These are phyloP conservation scores for Jamesozyma piceae DNA, from an alignment of 805 yeast species.

Conservation along the genomic window DNA sequence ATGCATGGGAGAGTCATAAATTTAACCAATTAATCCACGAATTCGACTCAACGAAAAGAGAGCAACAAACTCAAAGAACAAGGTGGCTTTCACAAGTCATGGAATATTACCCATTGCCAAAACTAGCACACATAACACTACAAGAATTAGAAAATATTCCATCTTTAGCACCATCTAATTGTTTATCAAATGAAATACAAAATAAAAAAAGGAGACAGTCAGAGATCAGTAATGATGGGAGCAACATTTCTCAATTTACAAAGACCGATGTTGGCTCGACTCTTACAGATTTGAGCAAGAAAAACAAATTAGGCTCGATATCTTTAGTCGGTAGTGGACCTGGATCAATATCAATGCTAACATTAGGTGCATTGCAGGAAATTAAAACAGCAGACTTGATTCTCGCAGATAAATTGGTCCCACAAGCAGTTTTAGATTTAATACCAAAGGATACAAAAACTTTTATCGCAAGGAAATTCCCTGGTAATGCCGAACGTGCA, in stretches of 20 bases:
- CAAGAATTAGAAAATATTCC: conserved; percentile 24
- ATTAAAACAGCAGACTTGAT: conserved; percentile 76
- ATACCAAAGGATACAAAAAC: conserved; percentile 69
- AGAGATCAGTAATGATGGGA: background rate
- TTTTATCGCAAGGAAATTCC: conserved; percentile 87
- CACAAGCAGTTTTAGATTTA: conserved; percentile 71
- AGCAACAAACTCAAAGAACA: conserved; percentile 48
- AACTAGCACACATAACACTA: conserved; percentile 50
- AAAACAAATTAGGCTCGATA: conserved; percentile 41
- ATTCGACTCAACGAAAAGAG: conserved; percentile 43
- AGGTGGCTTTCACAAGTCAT: conserved; percentile 86
- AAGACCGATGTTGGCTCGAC: background rate
- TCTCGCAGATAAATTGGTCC: conserved; percentile 86
- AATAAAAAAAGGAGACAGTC: background rate
- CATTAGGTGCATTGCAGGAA: conserved; percentile 75
- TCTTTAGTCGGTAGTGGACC: conserved; percentile 94
- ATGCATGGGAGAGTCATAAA: conserved; percentile 48
- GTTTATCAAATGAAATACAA: background rate
- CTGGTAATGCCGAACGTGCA: conserved; percentile 92
- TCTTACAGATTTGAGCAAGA: background rate
- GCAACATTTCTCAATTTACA: background rate
- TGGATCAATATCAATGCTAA: conserved; percentile 72
- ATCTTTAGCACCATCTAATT: conserved; percentile 1
- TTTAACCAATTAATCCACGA: conserved; percentile 58
- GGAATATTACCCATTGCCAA: conserved; percentile 74